phyloP scores from a whole-genome alignment of 225 moss, liverwort and hornwort genomes.

The Marchantia polymorpha region DNA sequence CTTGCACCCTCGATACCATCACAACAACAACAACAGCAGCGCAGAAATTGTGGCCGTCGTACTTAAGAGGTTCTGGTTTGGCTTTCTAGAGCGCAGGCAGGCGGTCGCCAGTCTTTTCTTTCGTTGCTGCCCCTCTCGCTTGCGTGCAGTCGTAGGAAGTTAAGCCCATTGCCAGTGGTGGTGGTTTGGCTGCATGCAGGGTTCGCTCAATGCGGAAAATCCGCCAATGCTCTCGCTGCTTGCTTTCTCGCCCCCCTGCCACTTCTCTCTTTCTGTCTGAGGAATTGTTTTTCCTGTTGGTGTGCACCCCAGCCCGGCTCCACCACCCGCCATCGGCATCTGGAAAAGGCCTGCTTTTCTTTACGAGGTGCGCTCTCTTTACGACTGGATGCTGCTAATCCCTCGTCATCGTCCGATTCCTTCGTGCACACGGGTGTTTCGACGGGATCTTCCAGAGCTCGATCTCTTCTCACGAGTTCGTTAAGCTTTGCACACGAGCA shows the following conservation, averaged over 20 bases:
- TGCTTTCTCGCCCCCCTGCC: background rate
- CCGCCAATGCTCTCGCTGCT: background rate
- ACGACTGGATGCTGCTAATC: no score
- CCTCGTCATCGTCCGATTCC: background rate
- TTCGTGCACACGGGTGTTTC: background rate
- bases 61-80: background rate
- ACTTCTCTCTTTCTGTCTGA: background rate
- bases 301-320: background rate
- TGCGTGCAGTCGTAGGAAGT: background rate
- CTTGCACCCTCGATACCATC: background rate
- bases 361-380: no score
- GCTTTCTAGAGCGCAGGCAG: background rate
- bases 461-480: conserved; percentile 8
- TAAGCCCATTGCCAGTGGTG: background rate
- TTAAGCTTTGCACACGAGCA: no score
- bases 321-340: background rate
- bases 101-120: conserved; percentile 5
- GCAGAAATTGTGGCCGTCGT: background rate
- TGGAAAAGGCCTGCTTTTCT: no score
- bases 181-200: background rate
- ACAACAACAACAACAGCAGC: no score
- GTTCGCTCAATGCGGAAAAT: background rate
- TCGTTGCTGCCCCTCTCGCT: background rate
- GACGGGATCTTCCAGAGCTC: background rate
- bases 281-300: background rate